Evolutionary conservation across 331 rosid species (phyloP).

Genomic region (Quercus phellos): DNA sequence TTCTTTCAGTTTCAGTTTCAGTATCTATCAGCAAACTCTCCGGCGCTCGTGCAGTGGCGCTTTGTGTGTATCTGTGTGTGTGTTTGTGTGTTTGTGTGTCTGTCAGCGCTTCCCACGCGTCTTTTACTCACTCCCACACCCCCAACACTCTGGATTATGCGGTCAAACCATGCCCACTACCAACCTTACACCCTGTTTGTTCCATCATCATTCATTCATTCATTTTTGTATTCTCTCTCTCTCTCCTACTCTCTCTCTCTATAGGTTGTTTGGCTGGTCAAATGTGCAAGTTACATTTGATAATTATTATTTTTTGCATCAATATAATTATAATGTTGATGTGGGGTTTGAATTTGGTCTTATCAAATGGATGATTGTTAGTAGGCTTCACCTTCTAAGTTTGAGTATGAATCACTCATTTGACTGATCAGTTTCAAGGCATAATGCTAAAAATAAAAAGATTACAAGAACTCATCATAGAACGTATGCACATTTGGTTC

Average conservation of each 20-base stretch:
- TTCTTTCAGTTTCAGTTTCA: constrained; percentile 4
- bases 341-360: neutral
- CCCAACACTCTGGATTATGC: constrained; percentile 37
- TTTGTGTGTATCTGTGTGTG: constrained; percentile 18
- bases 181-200: constrained; percentile 6
- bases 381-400: neutral
- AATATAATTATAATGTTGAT: neutral
- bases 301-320: neutral
- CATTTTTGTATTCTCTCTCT: neutral
- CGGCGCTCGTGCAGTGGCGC: constrained; percentile 51
- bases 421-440: too few species aligned
- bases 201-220: neutral
- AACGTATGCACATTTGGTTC: too few species aligned
- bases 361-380: neutral
- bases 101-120: constrained; percentile 46
- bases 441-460: too few species aligned
- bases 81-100: constrained; percentile 8
- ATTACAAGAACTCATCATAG: too few species aligned
- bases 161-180: constrained; percentile 25
- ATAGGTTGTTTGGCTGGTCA: neutral
- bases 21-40: constrained; percentile 37
- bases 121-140: constrained; percentile 35
- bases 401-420: too few species aligned
- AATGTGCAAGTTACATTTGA: neutral
- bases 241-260: neutral